phyloP scores from a whole-genome alignment of 371 early-diverging fungal species.

The Zychaea mexicana region DNA sequence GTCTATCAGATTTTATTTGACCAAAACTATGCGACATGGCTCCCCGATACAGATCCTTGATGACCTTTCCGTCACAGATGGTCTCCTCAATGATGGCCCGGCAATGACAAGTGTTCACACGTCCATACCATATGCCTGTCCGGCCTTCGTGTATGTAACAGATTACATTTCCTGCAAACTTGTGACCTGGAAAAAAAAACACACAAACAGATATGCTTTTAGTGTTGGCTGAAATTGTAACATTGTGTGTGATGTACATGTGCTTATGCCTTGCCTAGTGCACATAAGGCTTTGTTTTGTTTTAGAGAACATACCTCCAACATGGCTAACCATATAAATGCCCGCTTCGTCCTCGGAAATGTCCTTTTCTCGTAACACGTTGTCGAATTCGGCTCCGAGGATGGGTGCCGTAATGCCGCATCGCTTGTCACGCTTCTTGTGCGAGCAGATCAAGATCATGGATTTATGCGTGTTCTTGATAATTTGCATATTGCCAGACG shows the following conservation, averaged over 20 bases:
- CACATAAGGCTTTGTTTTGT: background rate
- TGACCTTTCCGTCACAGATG: conserved; percentile 54
- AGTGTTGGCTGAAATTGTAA: background rate
- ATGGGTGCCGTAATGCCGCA: conserved; percentile 81
- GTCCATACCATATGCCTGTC: conserved; percentile 70
- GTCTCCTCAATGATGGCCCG: conserved; percentile 60
- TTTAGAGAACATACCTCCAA: conserved; percentile 56
- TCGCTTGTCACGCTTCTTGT: conserved; percentile 78
- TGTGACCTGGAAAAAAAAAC: conserved; percentile 59
- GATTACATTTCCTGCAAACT: conserved; percentile 81
- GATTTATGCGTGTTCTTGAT: conserved; percentile 49
- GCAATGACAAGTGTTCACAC: conserved; percentile 65
- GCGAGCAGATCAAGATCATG: conserved; percentile 77
- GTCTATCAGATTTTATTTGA: conserved; percentile 12
- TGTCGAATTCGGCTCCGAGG: conserved; percentile 68
- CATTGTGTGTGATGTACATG: too few species aligned
- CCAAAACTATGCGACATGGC: conserved; percentile 59
- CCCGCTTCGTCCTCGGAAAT: conserved; percentile 50
- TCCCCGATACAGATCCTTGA: conserved; percentile 66
- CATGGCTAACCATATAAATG: conserved; percentile 69
- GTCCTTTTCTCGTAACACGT: conserved; percentile 59
- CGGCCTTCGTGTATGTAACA: conserved; percentile 57
- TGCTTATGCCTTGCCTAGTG: background rate
- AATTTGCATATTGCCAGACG: conserved; percentile 22
- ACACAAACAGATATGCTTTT: background rate